Base-by-base conservation (phyloP, 73 alveolate genomes). In the Stentor coeruleus region DNA sequence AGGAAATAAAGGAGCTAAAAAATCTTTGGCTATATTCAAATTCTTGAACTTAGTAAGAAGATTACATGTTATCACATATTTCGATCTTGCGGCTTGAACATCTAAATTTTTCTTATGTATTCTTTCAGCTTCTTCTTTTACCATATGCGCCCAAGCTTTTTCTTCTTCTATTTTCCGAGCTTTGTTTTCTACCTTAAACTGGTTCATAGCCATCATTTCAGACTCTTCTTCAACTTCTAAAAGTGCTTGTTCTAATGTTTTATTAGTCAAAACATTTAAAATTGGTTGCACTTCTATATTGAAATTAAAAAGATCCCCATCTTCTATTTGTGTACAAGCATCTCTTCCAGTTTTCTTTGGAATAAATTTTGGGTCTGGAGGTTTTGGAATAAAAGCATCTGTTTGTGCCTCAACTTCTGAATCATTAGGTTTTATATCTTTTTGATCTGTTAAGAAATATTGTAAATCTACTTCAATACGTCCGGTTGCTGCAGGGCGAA, bases 321-420 rank as follows among this genome's bases (percentile, higher is more conserved):
- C 98, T 76, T 92, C 97, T 58, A 97, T 93, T 88, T 97, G 94
- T 3, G 99, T 97, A 57, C 92, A 91, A 35, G 95, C 97, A 88
- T 97, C 99, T 80, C 94, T 96, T 59, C 99, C 99, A 75, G 98
- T 97, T 90, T 97, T 97, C 85, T 94, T 97, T 1, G 99, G 99
- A 36, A 93, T 88, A 83, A 91, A 97, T 20, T 88, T 85, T 38
- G 99, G 99, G 3, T 94, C 89, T 74, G 96, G 96, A n/a, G 99
- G 99, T 76, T 89, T 89, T 38, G 93, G 95, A 57, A 86, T 57
- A 81, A 95, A 94, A 35, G 85, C 97, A 86, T 97, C 99, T 82
- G 99, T 97, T 89, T 97, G 95, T 15, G 93, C 87, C 59, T 84
- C 95, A 81, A 94, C 91, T 59, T 91, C 96, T 33, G 72, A 57